phyloP scores from a whole-genome alignment of 2,329 filamentous ascomycete species.

The Helotiales sp. region DNA sequence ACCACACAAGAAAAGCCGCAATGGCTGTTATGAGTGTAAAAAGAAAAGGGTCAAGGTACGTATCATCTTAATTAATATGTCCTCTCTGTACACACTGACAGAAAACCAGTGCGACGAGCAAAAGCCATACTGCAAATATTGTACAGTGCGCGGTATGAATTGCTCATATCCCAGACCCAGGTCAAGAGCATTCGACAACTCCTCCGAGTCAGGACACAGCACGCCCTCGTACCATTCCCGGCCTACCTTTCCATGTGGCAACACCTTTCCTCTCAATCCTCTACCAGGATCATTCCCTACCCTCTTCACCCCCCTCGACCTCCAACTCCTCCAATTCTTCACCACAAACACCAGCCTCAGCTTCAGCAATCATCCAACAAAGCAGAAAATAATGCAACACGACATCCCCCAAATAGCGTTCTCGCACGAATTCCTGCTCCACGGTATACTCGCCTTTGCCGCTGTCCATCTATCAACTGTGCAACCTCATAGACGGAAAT shows the following conservation, averaged over 20 bases:
- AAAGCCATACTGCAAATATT: conserved; percentile 19
- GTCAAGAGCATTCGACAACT: background rate
- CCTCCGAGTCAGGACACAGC: background rate
- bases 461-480: conserved; percentile 16
- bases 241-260: background rate
- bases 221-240: background rate
- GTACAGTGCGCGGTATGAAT: conserved; percentile 8
- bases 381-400: conserved; percentile 12
- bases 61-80: background rate
- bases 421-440: conserved; percentile 18
- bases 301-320: conserved; percentile 7
- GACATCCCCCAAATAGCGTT: conserved; percentile 18
- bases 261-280: background rate
- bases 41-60: conserved; percentile 21
- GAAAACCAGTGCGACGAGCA: conserved; percentile 17
- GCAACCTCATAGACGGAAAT: background rate
- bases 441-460: conserved; percentile 12
- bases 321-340: conserved; percentile 21
- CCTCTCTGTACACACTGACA: background rate
- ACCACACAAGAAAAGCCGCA: conserved; percentile 19
- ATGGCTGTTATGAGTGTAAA: conserved; percentile 20
- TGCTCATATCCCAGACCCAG: conserved; percentile 10
- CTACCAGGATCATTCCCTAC: background rate
- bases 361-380: conserved; percentile 6
- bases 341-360: conserved; percentile 13